Conservation (phyloP, 2,329 filamentous ascomycete genomes). For the Hysterium pulicare region DNA sequence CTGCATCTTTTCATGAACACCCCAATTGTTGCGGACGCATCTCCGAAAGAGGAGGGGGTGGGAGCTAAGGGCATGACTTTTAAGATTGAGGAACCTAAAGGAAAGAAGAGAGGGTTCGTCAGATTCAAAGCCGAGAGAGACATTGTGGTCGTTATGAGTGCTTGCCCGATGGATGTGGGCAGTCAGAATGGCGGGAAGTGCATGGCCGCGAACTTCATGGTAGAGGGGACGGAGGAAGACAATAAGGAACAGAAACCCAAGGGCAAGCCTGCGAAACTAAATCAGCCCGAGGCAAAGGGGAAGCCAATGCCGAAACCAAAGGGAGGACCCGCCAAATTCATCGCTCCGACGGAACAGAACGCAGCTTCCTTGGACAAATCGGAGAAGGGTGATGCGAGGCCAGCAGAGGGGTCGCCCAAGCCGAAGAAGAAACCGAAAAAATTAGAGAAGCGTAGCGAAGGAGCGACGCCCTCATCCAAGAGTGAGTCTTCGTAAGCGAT, state of each 20-base stretch:
- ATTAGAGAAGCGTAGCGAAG: conserved; percentile 1
- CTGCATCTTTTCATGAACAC: conserved; percentile 44
- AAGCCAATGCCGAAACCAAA: conserved; percentile 11
- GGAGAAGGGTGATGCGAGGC: neutral
- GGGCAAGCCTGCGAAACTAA: conserved; percentile 9
- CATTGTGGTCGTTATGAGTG: conserved; percentile 35
- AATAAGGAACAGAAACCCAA: conserved; percentile 12
- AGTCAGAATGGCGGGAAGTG: conserved; percentile 34
- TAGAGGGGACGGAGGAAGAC: conserved; percentile 29
- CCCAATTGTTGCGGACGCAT: conserved; percentile 18
- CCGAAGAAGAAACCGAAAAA: conserved; percentile 7
- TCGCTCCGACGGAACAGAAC: conserved; percentile 8
- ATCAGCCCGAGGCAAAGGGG: neutral
- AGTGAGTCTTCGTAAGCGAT: neutral
- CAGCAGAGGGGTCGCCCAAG: neutral
- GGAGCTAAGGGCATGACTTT: conserved; percentile 30
- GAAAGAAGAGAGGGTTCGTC: conserved; percentile 34
- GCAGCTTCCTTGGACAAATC: too few relatives aligned
- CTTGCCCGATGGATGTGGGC: conserved; percentile 38
- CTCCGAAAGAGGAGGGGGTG: conserved; percentile 12
- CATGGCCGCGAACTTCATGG: conserved; percentile 40
- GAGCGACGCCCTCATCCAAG: neutral
- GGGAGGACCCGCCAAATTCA: conserved; percentile 14
- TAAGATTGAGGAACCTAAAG: conserved; percentile 28
- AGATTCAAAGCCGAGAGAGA: conserved; percentile 35